Evolutionary conservation across 2,329 filamentous ascomycete genomes (phyloP).

Genomic region (Trichothecium roseum): DNA sequence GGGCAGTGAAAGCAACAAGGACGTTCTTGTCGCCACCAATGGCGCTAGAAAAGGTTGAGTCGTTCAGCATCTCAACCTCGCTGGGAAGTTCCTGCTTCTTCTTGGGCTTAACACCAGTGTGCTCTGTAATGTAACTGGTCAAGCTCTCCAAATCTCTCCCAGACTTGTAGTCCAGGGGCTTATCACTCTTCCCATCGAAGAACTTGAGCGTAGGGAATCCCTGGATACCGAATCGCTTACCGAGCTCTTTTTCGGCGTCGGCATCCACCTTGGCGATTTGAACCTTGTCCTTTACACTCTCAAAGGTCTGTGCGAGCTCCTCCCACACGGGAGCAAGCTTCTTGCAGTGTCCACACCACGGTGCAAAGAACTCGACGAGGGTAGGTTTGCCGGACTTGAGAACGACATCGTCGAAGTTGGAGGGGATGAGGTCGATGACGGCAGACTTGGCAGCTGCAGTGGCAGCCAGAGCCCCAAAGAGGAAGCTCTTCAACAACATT

Average conservation of each 20-base stretch:
- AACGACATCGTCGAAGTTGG: constrained; percentile 86
- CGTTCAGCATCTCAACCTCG: constrained; percentile 68
- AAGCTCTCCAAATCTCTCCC: constrained; percentile 83
- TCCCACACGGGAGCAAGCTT: constrained; percentile 90
- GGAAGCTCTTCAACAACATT: constrained; percentile 51
- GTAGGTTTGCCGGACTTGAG: constrained; percentile 89
- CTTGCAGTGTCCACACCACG: constrained; percentile 99
- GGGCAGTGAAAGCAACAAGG: constrained; percentile 91
- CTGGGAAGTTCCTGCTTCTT: constrained; percentile 64
- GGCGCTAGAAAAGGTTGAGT: constrained; percentile 64
- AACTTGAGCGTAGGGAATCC: constrained; percentile 97
- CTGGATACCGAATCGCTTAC: constrained; percentile 77
- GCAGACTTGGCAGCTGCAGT: constrained; percentile 61
- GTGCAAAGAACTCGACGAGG: constrained; percentile 95
- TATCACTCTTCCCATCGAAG: constrained; percentile 90
- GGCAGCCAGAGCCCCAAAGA: constrained; percentile 44
- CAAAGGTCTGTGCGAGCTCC: constrained; percentile 69
- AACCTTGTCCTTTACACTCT: constrained; percentile 60
- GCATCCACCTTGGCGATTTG: constrained; percentile 94
- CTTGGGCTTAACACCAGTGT: constrained; percentile 77
- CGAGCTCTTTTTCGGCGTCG: constrained; percentile 75
- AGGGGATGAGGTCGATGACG: constrained; percentile 79
- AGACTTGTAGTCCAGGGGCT: constrained; percentile 74
- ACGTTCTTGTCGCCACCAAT: constrained; percentile 83
- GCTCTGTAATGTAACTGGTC: constrained; percentile 69